Conservation (phyloP, 805 yeast genomes). For the Candida sithepensis region DNA sequence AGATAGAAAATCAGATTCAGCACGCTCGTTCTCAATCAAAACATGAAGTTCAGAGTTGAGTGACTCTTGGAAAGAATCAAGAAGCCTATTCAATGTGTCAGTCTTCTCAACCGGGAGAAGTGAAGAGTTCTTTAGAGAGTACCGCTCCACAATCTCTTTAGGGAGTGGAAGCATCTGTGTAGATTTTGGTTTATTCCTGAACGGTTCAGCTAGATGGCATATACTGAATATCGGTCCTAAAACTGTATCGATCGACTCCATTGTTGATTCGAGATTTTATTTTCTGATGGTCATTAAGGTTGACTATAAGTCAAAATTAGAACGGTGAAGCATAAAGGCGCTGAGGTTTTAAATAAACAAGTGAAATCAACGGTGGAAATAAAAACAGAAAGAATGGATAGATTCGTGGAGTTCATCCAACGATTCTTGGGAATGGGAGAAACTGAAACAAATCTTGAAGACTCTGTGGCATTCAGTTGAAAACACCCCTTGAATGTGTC, state of each 20-base stretch:
- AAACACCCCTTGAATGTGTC: no score
- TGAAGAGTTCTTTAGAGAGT: not conserved
- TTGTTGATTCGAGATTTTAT: not conserved
- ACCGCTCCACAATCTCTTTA: not conserved
- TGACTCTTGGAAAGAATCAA: not conserved
- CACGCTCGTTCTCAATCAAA: not conserved
- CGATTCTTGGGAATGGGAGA: no score
- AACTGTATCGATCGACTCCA: constrained; percentile 2
- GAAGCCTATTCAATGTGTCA: not conserved
- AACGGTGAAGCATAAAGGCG: not conserved
- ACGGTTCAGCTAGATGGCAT: constrained; percentile 1
- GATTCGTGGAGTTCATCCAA: no score
- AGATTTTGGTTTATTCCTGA: not conserved
- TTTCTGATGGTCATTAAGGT: not conserved
- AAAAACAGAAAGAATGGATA: no score
- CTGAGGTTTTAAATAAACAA: no score
- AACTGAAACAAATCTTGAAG: no score
- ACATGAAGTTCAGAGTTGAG: not conserved
- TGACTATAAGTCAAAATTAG: not conserved
- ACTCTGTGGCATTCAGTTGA: no score
- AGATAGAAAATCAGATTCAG: not conserved
- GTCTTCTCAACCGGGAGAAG: not conserved
- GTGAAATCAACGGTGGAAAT: no score
- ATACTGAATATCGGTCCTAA: constrained; percentile 1
- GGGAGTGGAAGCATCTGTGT: not conserved